These are phyloP conservation scores for Brassica incana DNA, from an alignment of 345 rosid species.

Conservation along the genomic window DNA sequence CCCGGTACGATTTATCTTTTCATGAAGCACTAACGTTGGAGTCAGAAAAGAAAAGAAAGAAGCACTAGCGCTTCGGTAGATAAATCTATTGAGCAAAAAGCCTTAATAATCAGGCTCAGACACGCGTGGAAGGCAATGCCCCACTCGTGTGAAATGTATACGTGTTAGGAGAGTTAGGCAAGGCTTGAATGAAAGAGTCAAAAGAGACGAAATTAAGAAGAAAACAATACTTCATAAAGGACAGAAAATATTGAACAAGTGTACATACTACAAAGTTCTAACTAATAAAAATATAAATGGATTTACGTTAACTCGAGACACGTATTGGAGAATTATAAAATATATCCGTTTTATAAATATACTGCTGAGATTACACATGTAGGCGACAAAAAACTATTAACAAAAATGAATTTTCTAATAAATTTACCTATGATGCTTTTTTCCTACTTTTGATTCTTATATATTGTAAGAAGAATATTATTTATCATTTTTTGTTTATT, in stretches of 20 bases:
- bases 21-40: constrained; percentile 25
- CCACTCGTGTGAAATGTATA: constrained; percentile 27
- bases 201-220: neutral
- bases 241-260: constrained; percentile 31
- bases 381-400: neutral
- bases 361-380: neutral
- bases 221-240: neutral
- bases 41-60: neutral
- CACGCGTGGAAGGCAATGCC: constrained; percentile 26
- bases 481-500: neutral
- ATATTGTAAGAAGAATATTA: neutral
- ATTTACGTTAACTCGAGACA: constrained; percentile 1
- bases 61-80: constrained; percentile 24
- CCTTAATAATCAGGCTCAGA: neutral
- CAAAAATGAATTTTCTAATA: neutral
- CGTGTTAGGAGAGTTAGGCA: constrained; percentile 38
- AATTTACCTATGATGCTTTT: neutral
- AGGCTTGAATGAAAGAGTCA: constrained; percentile 18
- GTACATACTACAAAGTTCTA: constrained; percentile 33
- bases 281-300: neutral
- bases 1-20: constrained; percentile 3
- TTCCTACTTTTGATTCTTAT: neutral
- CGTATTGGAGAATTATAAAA: constrained; percentile 1
- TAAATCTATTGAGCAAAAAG: neutral
- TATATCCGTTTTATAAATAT: neutral